phyloP scores from a whole-genome alignment of 1,139 yeast species.

The Torulaspora globosa region DNA sequence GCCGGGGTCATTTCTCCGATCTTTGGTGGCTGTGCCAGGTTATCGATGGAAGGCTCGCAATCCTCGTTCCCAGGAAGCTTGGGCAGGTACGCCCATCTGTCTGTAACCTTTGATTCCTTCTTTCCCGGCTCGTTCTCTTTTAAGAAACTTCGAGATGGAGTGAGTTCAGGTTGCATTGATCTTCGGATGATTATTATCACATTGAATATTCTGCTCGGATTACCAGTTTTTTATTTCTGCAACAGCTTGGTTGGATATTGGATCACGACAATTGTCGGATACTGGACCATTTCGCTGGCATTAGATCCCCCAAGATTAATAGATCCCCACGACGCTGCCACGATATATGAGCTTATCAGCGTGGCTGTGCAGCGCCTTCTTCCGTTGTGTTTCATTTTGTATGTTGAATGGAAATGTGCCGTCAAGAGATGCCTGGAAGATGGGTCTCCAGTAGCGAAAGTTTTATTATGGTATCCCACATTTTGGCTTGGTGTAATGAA shows the following conservation, averaged over 20 bases:
- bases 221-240: slow-evolving; percentile 55
- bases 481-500: slow-evolving; percentile 85
- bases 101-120: slow-evolving; percentile 62
- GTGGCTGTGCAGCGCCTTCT: slow-evolving; percentile 68
- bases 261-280: slow-evolving; percentile 63
- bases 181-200: slow-evolving; percentile 56
- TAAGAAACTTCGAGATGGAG: slow-evolving; percentile 37
- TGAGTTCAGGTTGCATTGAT: slow-evolving; percentile 54
- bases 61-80: slow-evolving; percentile 43
- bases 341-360: slow-evolving; percentile 60
- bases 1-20: slow-evolving; percentile 71
- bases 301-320: slow-evolving; percentile 75
- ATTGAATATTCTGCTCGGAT: slow-evolving; percentile 55
- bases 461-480: slow-evolving; percentile 68
- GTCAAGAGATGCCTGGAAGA: slow-evolving; percentile 40
- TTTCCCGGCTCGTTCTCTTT: slow-evolving; percentile 74
- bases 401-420: slow-evolving; percentile 65
- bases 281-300: slow-evolving; percentile 78
- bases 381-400: slow-evolving; percentile 69
- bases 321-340: slow-evolving; percentile 50
- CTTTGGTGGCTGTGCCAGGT: slow-evolving; percentile 75
- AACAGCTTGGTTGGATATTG: slow-evolving; percentile 59
- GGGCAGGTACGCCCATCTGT: slow-evolving; percentile 51
- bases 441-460: slow-evolving; percentile 50
- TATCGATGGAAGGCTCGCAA: slow-evolving; percentile 57